Conservation (phyloP, 1,284 basidiomycete species). For the Erythrobasidium hasegawianum region DNA sequence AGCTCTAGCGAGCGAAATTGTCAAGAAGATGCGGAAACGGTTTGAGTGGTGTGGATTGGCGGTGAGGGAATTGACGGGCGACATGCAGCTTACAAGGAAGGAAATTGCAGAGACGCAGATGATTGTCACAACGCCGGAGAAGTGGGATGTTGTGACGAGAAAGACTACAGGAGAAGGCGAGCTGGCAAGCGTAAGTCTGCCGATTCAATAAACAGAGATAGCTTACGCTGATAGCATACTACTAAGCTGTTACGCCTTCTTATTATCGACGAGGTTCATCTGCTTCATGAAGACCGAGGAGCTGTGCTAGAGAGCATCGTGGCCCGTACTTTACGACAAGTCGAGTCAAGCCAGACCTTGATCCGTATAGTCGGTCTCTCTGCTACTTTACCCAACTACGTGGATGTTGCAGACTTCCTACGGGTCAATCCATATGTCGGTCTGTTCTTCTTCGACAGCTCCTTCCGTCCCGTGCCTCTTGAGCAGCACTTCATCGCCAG, state of each 20-base stretch:
- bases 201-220: neutral
- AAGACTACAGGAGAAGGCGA: constrained; percentile 85
- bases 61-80: constrained; percentile 92
- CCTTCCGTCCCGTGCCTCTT: constrained; percentile 92
- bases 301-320: constrained; percentile 99
- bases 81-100: constrained; percentile 94
- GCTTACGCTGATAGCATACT: neutral
- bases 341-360: constrained; percentile 92
- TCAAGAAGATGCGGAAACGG: constrained; percentile 84
- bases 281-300: constrained; percentile 95
- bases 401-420: constrained; percentile 94
- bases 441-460: constrained; percentile 98
- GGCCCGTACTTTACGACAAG: constrained; percentile 85
- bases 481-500: constrained; percentile 98
- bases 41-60: constrained; percentile 83
- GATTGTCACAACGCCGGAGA: constrained; percentile 98
- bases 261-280: constrained; percentile 97
- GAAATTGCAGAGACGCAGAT: constrained; percentile 96
- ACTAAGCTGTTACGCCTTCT: constrained; percentile 81
- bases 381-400: constrained; percentile 94
- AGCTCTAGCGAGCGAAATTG: constrained; percentile 91
- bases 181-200: constrained; percentile 68
- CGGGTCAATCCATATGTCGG: constrained; percentile 86
- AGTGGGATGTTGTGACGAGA: constrained; percentile 99
- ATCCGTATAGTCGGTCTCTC: constrained; percentile 99